These are phyloP conservation scores for Penicillium ucsense DNA, from an alignment of 495 filamentous ascomycete genomes.

Conservation along the genomic window DNA sequence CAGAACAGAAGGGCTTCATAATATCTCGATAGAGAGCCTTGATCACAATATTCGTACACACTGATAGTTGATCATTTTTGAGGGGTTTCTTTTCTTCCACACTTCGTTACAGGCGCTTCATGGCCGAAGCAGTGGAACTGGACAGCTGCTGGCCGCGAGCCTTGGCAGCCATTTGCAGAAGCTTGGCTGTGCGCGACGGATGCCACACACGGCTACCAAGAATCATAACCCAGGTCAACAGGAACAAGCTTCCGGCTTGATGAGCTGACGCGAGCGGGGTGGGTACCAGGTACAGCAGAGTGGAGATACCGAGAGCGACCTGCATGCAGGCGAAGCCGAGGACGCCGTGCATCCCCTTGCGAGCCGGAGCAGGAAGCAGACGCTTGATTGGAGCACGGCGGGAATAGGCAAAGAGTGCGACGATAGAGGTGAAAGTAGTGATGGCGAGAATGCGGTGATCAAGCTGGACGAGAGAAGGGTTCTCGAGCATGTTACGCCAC, in stretches of 20 bases:
- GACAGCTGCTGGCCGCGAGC: constrained; percentile 23
- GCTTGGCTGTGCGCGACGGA: constrained; percentile 38
- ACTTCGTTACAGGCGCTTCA: constrained; percentile 20
- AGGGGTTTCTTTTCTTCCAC: too few species aligned
- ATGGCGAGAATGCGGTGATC: constrained; percentile 90
- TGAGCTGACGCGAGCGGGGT: constrained; percentile 81
- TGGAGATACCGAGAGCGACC: constrained; percentile 76
- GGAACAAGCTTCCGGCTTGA: constrained; percentile 80
- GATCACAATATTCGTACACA: constrained; percentile 14
- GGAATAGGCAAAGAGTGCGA: constrained; percentile 68
- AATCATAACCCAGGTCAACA: constrained; percentile 73
- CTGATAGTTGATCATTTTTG: neutral
- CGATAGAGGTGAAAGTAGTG: constrained; percentile 74
- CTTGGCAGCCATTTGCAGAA: constrained; percentile 37
- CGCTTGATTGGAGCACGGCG: constrained; percentile 49
- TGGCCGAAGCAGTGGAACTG: constrained; percentile 14
- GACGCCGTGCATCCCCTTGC: constrained; percentile 66
- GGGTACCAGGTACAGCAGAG: constrained; percentile 86
- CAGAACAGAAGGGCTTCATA: constrained; percentile 3
- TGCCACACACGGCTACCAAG: constrained; percentile 56
- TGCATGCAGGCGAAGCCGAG: constrained; percentile 77
- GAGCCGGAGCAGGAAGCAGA: constrained; percentile 52
- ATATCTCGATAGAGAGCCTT: neutral
- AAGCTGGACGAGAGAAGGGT: constrained; percentile 87
- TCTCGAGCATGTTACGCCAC: constrained; percentile 97